A percentile compares a stretch with the other conserved stretches of the same genome.
Conservation (phyloP, 371 early-diverging fungal genomes). For the Mucor sp. region DNA sequence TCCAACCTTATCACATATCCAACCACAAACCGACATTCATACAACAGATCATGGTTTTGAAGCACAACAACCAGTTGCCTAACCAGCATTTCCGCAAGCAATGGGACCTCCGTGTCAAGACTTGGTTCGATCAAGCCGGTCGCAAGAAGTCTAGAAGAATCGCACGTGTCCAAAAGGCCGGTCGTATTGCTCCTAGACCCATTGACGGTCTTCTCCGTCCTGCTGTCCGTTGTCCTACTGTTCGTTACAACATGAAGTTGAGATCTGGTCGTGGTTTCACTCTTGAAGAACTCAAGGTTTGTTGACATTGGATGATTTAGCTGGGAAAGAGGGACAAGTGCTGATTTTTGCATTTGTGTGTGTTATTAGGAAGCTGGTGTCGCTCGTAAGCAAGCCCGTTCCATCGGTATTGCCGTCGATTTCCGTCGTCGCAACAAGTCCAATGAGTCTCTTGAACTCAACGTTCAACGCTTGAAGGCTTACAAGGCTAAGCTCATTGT, state of each 20-base stretch:
- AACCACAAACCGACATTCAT: not conserved
- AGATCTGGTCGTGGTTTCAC: constrained; percentile 99
- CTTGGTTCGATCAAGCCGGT: constrained; percentile 99
- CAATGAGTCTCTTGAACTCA: constrained; percentile 93
- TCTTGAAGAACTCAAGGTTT: constrained; percentile 96
- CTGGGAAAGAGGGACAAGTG: not conserved
- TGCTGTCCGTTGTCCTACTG: constrained; percentile 96
- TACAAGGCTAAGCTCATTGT: constrained; percentile 95
- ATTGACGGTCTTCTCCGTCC: constrained; percentile 98
- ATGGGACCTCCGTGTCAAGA: constrained; percentile 97
- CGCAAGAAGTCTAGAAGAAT: constrained; percentile 92
- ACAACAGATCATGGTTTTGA: constrained; percentile 65
- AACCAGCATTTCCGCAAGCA: constrained; percentile 99
- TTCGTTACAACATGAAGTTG: constrained; percentile 99
- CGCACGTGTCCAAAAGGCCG: constrained; percentile 94
- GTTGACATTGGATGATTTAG: not conserved
- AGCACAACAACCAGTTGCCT: constrained; percentile 99
- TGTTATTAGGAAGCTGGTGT: constrained; percentile 86
- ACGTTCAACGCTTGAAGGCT: constrained; percentile 97
- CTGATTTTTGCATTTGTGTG: not conserved
- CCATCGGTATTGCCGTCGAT: constrained; percentile 99
- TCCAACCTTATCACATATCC: not conserved
- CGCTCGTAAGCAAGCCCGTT: constrained; percentile 91
- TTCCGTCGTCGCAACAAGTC: constrained; percentile 98
- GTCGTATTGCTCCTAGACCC: constrained; percentile 96